Percentiles rank a stretch among this genome's conserved stretches.
These are phyloP conservation scores for Cladorrhinum sp. DNA, from an alignment of 2,329 filamentous ascomycete genomes.

Conservation along the genomic window DNA sequence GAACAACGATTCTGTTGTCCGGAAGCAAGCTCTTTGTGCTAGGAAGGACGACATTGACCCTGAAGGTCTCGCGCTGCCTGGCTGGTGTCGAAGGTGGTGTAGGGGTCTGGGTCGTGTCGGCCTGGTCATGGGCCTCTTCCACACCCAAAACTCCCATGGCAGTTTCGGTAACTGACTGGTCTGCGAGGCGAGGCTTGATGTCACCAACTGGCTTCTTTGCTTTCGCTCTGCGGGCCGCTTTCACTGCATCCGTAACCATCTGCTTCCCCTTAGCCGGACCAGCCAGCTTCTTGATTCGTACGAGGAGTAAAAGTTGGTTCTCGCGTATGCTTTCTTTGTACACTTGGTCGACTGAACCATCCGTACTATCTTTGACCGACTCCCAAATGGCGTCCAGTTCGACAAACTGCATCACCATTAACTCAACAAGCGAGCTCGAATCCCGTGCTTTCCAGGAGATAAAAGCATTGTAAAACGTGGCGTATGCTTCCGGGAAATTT, in stretches of 20 bases:
- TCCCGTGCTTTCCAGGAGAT: constrained; percentile 82
- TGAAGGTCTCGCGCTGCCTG: constrained; percentile 35
- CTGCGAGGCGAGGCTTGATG: constrained; percentile 65
- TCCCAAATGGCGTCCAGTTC: constrained; percentile 82
- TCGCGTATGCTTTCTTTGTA: constrained; percentile 78
- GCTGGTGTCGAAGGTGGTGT: constrained; percentile 53
- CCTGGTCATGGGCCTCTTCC: constrained; percentile 36
- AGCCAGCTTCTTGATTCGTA: constrained; percentile 74
- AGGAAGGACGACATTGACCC: constrained; percentile 25
- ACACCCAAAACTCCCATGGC: constrained; percentile 41
- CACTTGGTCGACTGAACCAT: constrained; percentile 69
- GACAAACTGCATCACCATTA: constrained; percentile 84
- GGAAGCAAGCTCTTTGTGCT: constrained; percentile 55
- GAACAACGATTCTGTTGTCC: constrained; percentile 70
- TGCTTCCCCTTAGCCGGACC: constrained; percentile 68
- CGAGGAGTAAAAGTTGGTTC: constrained; percentile 75
- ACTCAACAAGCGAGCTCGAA: constrained; percentile 71
- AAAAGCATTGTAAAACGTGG: constrained; percentile 73
- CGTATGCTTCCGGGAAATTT: constrained; percentile 65
- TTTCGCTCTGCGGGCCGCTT: constrained; percentile 64
- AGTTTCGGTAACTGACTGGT: constrained; percentile 39
- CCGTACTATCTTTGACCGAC: constrained; percentile 74
- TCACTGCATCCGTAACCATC: constrained; percentile 71
- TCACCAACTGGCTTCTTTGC: constrained; percentile 67
- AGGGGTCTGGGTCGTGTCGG: constrained; percentile 46